A percentile compares a stretch with the other conserved stretches of the same genome.
These are phyloP conservation scores for Pseudogymnoascus sp. DNA, from an alignment of 2,329 filamentous ascomycete genomes.

Conservation along the genomic window DNA sequence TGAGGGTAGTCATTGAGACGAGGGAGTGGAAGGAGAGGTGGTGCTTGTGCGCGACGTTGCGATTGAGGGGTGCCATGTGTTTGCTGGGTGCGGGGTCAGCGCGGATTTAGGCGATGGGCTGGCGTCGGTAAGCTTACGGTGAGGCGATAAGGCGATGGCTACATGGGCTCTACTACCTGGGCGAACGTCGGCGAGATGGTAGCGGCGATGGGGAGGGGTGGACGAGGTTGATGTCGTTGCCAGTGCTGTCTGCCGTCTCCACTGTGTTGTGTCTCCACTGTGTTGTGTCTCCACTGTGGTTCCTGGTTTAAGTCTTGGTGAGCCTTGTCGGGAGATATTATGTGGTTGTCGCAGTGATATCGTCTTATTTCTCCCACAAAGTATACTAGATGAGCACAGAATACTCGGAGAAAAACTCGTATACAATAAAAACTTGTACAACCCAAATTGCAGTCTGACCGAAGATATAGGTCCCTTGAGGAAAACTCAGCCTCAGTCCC, in stretches of 20 bases:
- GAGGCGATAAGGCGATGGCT: neutral
- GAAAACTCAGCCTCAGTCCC: neutral
- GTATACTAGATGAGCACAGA: neutral
- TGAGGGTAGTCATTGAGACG: slow-evolving; percentile 10
- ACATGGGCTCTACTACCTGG: neutral
- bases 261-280: neutral
- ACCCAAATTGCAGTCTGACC: neutral
- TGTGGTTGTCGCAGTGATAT: neutral
- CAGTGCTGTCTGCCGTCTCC: neutral
- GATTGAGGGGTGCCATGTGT: neutral
- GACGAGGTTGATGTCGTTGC: neutral
- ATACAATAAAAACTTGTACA: neutral
- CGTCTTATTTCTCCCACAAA: neutral
- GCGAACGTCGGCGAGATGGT: neutral
- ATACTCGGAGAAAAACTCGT: neutral
- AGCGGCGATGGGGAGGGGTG: neutral
- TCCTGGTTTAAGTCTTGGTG: neutral
- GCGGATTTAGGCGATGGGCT: neutral
- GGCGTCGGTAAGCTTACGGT: neutral
- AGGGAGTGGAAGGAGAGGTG: slow-evolving; percentile 8
- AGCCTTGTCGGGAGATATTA: neutral
- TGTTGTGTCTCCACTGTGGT: neutral
- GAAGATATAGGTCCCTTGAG: neutral
- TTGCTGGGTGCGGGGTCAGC: neutral
- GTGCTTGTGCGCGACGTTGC: neutral